Evolutionary conservation across 2,329 filamentous ascomycete species (phyloP), one percentile per base, ranked within the genome.

Genomic region (Neodidymelliopsis sp.): DNA sequence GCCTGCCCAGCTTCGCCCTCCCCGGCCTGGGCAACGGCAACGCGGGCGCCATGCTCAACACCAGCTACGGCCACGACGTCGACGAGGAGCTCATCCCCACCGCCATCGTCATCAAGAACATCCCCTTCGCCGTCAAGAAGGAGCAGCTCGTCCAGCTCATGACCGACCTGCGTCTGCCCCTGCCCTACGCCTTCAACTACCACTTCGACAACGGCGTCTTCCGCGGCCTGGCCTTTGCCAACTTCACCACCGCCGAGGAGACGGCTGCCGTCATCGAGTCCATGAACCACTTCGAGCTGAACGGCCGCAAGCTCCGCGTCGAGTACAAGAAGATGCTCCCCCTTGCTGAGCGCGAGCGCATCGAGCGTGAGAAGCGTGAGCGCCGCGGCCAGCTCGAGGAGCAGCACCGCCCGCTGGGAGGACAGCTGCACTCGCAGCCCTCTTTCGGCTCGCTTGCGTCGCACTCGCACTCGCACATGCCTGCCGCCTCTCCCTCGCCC

Each of bases 291-390:
- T 89, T 97, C 73, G 94, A 97, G 67, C 84, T 99, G 7, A 91
- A 96, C 70, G 94, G 94, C 34, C 84, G 94, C 53, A 97, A 97
- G 77, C 78, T 99, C 60, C 84, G 94, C 37, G 94, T 99, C 19
- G 94, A 99, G 74, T 99, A 97, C 79, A 99, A 99, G 81, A 97
- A 97, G 78, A 97, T 99, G 94, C 83, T 99, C 4, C 94, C 94
- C 1, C 84, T 95, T 58, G 90, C 92, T 23, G 94, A 97, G 74
- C 85, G 94, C 41, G 94, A 99, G 75, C 85, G 94, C 29, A 97
- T 99, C 61, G 94, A 99, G 74, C 84, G 94, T 5, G 94, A 97
- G 75, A 99, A 97, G 84, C 84, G 94, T 49, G 93, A 97, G 77
- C 89, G 94, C 62, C 87, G 94, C 41, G 94, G 94, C 37, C 94